Conservation (phyloP, 192 early-diverging fungal species). For the Pilobolus umbonatus region DNA sequence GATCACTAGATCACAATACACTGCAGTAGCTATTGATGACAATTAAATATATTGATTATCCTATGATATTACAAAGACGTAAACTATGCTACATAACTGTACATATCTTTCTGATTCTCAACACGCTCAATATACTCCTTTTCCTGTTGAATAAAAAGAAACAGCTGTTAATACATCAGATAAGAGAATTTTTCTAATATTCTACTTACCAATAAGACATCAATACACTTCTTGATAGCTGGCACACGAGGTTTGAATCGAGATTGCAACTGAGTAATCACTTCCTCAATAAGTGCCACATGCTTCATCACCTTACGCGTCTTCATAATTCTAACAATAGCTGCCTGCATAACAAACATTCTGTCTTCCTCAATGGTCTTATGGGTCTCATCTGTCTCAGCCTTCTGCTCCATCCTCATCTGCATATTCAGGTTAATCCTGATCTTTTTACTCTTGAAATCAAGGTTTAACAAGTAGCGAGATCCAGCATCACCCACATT, state of each 20-base stretch:
- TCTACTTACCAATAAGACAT: constrained; percentile 64
- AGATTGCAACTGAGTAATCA: constrained; percentile 79
- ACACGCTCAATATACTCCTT: constrained; percentile 91
- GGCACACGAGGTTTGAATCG: constrained; percentile 86
- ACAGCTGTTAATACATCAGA: background rate
- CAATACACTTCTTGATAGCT: constrained; percentile 97
- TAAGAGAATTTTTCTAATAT: background rate
- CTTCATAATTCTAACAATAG: constrained; percentile 99
- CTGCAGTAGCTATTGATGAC: no score
- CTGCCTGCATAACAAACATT: constrained; percentile 90
- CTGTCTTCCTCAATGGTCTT: constrained; percentile 90
- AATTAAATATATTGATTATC: no score
- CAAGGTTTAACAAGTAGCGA: constrained; percentile 73
- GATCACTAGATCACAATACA: no score
- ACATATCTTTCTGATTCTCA: constrained; percentile 69
- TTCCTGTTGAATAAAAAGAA: constrained; percentile 66
- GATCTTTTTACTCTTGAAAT: constrained; percentile 83
- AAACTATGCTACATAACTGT: constrained; percentile 81
- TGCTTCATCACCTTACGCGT: constrained; percentile 89
- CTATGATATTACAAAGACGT: no score
- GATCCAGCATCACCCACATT: constrained; percentile 50
- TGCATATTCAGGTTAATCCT: constrained; percentile 83
- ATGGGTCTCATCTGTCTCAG: constrained; percentile 88
- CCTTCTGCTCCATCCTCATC: constrained; percentile 86
- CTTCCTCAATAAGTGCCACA: constrained; percentile 79